phyloP scores from a whole-genome alignment of 345 rosid species.

The Eucalyptus camaldulensis region DNA sequence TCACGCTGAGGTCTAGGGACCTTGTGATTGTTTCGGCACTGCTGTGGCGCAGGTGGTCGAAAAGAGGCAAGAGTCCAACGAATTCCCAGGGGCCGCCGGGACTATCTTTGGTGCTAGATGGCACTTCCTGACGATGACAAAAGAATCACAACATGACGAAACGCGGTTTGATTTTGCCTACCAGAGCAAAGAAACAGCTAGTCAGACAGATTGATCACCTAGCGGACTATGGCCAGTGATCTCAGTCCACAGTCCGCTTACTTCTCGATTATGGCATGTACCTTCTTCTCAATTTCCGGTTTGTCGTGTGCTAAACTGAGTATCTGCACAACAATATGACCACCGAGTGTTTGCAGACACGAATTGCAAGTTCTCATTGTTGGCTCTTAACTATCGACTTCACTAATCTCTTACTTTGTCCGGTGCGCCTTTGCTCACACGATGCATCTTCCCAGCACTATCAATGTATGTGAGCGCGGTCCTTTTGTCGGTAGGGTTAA shows the following conservation, averaged over 20 bases:
- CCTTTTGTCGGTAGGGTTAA: conserved; percentile 27
- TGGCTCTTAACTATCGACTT: conserved; percentile 3
- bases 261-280: conserved; percentile 32
- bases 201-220: conserved; percentile 12
- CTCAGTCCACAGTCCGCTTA: conserved; percentile 59
- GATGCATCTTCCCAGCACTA: background rate
- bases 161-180: conserved; percentile 29
- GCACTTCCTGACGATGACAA: background rate
- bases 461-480: conserved; percentile 26
- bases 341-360: background rate
- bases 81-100: conserved; percentile 68
- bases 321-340: background rate
- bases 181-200: background rate
- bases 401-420: conserved; percentile 5
- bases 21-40: conserved; percentile 50
- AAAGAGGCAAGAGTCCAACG: conserved; percentile 61
- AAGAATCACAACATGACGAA: background rate
- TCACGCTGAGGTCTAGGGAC: conserved; percentile 52
- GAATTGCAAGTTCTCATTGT: background rate
- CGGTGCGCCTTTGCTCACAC: conserved; percentile 16
- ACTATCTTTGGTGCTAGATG: conserved; percentile 24
- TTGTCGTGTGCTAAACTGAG: background rate
- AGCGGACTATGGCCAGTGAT: conserved; percentile 49
- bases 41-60: conserved; percentile 53
- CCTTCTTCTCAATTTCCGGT: conserved; percentile 19